Evolutionary conservation across 495 filamentous ascomycete species (phyloP).

Genomic region (Penicillium roqueforti): DNA sequence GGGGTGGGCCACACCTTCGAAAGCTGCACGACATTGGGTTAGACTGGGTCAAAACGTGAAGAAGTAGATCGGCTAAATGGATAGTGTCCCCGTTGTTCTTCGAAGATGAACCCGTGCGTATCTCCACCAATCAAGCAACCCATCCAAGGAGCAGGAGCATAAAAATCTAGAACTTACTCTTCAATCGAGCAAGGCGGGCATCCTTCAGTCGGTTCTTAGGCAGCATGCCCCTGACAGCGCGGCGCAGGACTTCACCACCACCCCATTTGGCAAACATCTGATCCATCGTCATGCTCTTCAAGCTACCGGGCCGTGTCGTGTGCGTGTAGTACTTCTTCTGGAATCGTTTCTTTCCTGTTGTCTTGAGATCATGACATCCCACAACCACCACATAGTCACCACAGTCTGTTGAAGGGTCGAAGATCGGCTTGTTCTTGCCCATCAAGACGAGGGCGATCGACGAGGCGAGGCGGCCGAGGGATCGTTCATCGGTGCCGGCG

Average conservation of each 20-base stretch:
- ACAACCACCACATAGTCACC: conserved; percentile 97
- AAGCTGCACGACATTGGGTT: conserved; percentile 51
- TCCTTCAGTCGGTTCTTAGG: conserved; percentile 93
- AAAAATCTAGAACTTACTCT: conserved; percentile 52
- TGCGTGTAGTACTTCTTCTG: conserved; percentile 96
- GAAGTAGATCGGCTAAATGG: too few species aligned
- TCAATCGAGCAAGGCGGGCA: conserved; percentile 79
- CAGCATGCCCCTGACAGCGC: conserved; percentile 93
- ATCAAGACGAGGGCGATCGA: conserved; percentile 88
- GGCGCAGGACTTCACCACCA: conserved; percentile 86
- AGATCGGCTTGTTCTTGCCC: conserved; percentile 99
- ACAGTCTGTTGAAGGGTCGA: conserved; percentile 92
- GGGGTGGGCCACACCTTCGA: conserved; percentile 86
- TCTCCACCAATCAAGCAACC: neutral
- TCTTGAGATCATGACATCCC: conserved; percentile 78
- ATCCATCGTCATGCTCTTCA: conserved; percentile 91
- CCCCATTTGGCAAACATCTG: conserved; percentile 90
- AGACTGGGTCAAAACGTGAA: neutral
- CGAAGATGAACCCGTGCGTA: neutral
- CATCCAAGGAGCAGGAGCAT: neutral
- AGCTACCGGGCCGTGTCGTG: conserved; percentile 80
- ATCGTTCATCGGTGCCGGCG: conserved; percentile 54
- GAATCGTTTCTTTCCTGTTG: conserved; percentile 84
- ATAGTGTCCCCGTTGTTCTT: neutral
- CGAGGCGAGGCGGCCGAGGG: conserved; percentile 83